These are phyloP conservation scores for Exophiala calicioides DNA, from an alignment of 2,329 filamentous ascomycete genomes.

Conservation along the genomic window DNA sequence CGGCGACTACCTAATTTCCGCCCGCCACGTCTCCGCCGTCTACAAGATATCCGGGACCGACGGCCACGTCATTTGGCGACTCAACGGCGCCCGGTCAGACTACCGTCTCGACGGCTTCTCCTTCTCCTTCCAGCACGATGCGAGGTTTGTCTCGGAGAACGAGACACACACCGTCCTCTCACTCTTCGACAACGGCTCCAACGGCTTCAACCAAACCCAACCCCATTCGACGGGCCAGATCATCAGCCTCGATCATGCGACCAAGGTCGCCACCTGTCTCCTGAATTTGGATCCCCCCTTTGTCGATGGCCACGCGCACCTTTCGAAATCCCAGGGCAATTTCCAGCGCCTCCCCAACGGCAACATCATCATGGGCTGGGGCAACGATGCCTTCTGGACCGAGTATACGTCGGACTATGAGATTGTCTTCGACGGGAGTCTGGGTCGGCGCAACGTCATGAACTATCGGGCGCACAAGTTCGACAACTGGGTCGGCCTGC, in stretches of 20 bases:
- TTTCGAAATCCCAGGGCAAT: constrained; percentile 39
- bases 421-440: constrained; percentile 40
- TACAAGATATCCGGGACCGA: constrained; percentile 45
- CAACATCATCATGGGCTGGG: constrained; percentile 45
- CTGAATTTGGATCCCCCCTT: constrained; percentile 36
- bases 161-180: constrained; percentile 42
- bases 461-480: constrained; percentile 47
- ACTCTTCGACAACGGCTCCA: constrained; percentile 46
- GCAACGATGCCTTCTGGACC: constrained; percentile 43
- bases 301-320: constrained; percentile 23
- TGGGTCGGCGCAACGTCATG: constrained; percentile 40
- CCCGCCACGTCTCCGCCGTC: constrained; percentile 42
- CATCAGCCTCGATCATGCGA: constrained; percentile 41
- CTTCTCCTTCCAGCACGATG: constrained; percentile 48
- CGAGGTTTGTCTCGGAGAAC: constrained; percentile 42
- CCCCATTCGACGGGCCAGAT: constrained; percentile 42
- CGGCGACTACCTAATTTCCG: constrained; percentile 46
- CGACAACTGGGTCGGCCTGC: constrained; percentile 42
- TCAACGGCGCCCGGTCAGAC: constrained; percentile 40
- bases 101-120: constrained; percentile 35
- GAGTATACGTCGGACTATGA: constrained; percentile 39
- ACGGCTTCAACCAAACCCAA: constrained; percentile 44
- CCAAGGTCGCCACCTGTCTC: constrained; percentile 39
- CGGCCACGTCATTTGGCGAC: constrained; percentile 42
- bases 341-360: constrained; percentile 41